Percentiles rank a stretch among this genome's conserved stretches.
Evolutionary conservation across 805 yeast species (phyloP).

Genomic region (Zygosaccharomyces pseudorouxii): DNA sequence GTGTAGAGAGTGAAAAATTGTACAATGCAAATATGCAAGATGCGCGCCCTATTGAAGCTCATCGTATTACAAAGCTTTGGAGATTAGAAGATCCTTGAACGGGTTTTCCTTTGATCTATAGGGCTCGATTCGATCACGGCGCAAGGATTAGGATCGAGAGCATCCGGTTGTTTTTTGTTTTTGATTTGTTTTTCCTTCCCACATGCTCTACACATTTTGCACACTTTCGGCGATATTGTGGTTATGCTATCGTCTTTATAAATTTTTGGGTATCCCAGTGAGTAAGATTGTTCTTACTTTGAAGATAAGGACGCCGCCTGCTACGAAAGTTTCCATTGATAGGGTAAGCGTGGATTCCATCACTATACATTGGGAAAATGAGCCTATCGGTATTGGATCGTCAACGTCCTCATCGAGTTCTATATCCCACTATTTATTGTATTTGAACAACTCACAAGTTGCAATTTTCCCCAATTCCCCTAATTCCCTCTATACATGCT

Average conservation of each 20-base stretch:
- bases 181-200: no score
- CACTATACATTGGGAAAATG: conserved; percentile 36
- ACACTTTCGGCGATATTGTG: conserved; percentile 22
- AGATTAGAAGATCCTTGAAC: no score
- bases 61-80: not conserved
- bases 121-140: no score
- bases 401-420: conserved; percentile 8
- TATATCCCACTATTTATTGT: conserved; percentile 31
- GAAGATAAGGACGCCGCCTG: conserved; percentile 31
- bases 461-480: conserved; percentile 32
- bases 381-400: conserved; percentile 12
- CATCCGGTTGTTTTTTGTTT: no score
- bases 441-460: conserved; percentile 29
- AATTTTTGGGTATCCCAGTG: conserved; percentile 31
- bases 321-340: conserved; percentile 34
- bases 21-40: not conserved
- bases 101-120: no score
- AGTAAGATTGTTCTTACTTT: conserved; percentile 27
- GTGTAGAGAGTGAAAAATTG: not conserved
- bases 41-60: not conserved
- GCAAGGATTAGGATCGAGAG: no score
- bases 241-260: conserved; percentile 28
- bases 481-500: conserved; percentile 31
- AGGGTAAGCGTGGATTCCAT: conserved; percentile 28
- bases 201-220: conserved; percentile 9